Evolutionary conservation across 805 yeast genomes (phyloP), one percentile per base, ranked within the genome.

Genomic region (Kregervanrija delftensis): DNA sequence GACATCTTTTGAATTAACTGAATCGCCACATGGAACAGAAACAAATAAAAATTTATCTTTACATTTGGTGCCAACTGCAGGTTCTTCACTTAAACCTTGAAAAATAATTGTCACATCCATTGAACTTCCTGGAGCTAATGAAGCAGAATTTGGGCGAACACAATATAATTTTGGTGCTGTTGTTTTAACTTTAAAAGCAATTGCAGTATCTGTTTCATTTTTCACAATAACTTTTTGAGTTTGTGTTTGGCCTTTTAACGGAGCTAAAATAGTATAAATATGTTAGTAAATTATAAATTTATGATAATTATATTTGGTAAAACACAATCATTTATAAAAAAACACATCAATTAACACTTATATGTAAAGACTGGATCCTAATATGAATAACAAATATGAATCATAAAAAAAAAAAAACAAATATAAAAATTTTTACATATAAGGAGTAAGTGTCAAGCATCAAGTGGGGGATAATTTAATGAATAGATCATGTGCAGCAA

Each of bases 151-250:
- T 50, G 99, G 99, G 68, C 96, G 83, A 42, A 93, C 98, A 65
- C 96, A 87, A 72, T 90, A 76, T 65, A 87, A 72, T 65, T 87
- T 90, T 49, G 99, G 99, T 9, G 98, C 97, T 6, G 99, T 93
- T 39, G 99, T 91, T 70, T 91, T 93, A 60, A 93, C 97, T 71
- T 93, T 93, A 74, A 88, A 93, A 30, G 96, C 96, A 57, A 78
- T 67, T 31, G 79, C 68, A 44, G 72, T 71, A 12, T 77, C 64
- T 17, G 62, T 49, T 55, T 80, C 82, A 63, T 85, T 84, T 35
- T 71, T 63, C 51, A 81, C 72, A 38, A 68, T 63, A 56, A 81
- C 70, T 45, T 71, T 67, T 60, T 81, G 83, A 13, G 93, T 83
- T 37, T 83, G 76, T 53, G 84, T 80, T 55, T 76, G 73, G 30